Conservation (phyloP, 805 yeast species). For the Saturnispora ahearnii region DNA sequence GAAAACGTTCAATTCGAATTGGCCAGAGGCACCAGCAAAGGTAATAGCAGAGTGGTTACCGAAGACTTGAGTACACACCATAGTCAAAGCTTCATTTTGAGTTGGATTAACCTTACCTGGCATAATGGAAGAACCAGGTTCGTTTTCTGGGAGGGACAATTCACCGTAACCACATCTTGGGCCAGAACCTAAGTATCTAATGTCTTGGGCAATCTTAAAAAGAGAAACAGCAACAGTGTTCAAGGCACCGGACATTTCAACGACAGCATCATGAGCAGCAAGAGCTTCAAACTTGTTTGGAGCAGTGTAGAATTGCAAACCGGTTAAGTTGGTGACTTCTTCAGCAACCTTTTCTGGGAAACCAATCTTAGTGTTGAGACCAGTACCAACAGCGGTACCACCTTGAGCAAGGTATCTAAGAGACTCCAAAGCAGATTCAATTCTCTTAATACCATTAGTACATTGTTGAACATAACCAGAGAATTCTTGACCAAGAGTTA, state of each 20-base stretch:
- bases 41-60: conserved; percentile 95
- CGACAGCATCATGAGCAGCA: conserved; percentile 98
- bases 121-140: conserved; percentile 99
- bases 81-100: conserved; percentile 96
- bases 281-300: conserved; percentile 98
- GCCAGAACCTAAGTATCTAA: conserved; percentile 96
- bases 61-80: conserved; percentile 96
- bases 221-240: conserved; percentile 91
- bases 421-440: conserved; percentile 67
- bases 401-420: conserved; percentile 90
- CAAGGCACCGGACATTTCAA: conserved; percentile 94
- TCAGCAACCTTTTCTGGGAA: conserved; percentile 82
- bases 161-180: conserved; percentile 99
- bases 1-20: conserved; percentile 95
- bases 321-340: conserved; percentile 78
- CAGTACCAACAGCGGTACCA: conserved; percentile 99
- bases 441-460: conserved; percentile 81
- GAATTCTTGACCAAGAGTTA: conserved; percentile 96
- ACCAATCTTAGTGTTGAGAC: conserved; percentile 88
- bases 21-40: conserved; percentile 97
- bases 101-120: conserved; percentile 99
- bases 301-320: conserved; percentile 83
- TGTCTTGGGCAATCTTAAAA: conserved; percentile 95
- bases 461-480: conserved; percentile 93
- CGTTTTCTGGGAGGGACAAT: conserved; percentile 90